phyloP scores from a whole-genome alignment of 805 yeast species.

The Kodamaea laetipori region DNA sequence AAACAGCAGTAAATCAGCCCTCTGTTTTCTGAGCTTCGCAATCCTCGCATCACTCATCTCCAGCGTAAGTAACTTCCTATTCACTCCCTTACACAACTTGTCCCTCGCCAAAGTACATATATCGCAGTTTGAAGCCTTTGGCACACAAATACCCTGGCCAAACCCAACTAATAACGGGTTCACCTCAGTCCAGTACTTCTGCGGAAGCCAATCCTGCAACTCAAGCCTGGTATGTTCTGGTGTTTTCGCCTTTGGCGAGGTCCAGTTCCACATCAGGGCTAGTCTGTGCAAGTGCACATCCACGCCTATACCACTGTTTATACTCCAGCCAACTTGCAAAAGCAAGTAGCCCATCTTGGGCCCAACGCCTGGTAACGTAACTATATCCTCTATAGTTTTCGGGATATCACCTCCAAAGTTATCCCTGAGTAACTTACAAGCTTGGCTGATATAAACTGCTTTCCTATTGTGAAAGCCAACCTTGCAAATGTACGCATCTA shows the following conservation, averaged over 20 bases:
- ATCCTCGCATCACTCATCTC: constrained; percentile 29
- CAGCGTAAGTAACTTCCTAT: constrained; percentile 41
- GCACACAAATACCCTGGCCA: constrained; percentile 85
- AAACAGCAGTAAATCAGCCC: constrained; percentile 30
- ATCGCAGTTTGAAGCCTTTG: constrained; percentile 71
- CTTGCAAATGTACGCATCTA: constrained; percentile 68
- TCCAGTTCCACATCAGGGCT: constrained; percentile 83
- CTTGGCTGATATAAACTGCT: constrained; percentile 64
- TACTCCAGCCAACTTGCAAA: constrained; percentile 79
- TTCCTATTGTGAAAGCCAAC: constrained; percentile 89
- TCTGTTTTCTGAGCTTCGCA: constrained; percentile 29
- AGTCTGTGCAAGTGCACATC: constrained; percentile 88
- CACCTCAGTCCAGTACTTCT: constrained; percentile 75
- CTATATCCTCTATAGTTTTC: constrained; percentile 60
- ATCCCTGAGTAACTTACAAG: constrained; percentile 55
- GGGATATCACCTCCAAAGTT: constrained; percentile 73
- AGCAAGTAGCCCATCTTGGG: constrained; percentile 91
- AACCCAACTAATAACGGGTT: constrained; percentile 89
- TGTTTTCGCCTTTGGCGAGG: constrained; percentile 46
- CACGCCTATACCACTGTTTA: constrained; percentile 84
- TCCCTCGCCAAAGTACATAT: constrained; percentile 57
- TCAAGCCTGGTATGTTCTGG: constrained; percentile 77
- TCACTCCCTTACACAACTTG: constrained; percentile 60
- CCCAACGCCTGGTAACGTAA: constrained; percentile 85
- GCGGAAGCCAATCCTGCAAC: constrained; percentile 74